Evolutionary conservation across 805 yeast species (phyloP), one percentile per base, ranked within the genome.

Genomic region (Saccharomycopsis schoenii): DNA sequence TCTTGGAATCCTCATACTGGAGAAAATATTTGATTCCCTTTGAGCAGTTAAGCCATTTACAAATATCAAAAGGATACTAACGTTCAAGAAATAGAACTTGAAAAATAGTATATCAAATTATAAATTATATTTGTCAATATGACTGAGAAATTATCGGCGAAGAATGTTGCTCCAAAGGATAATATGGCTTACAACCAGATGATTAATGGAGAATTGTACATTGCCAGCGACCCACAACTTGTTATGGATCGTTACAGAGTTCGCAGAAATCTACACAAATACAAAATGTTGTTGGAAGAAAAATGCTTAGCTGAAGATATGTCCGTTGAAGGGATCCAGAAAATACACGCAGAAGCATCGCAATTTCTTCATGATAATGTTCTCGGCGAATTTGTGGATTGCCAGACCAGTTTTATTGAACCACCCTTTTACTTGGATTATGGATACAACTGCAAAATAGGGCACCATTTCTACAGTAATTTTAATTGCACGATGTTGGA

Each of bases 361-460:
- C 43, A 54, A 15, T 54, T 54, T 54, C 43, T 54, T 21, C 57
- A 39, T n/a, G 42, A 47, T 21, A 47, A 47, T 25, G 52, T 47
- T 5, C 21, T 47, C n/a, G 8, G 52, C 1, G 52, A 47, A 47
- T 47, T 47, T 21, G 52, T 14, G 14, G 52, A 47, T 25, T 47
- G 52, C 52, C 52, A 47, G 1, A 47, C 52, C n/a, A 47, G 52
- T 47, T 75, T 70, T 62, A 68, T 84, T 42, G 89, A 85, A 70
- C 78, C 84, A 1, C 89, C 89, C 5, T 78, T 82, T 66, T 73
- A 64, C 63, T 81, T 84, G 51, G 92, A 87, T 69, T 86, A 85
- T 67, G 93, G 92, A 0, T 80, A 75, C 69, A 87, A 86, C 70
- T 73, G 80, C 42, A 70, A 68, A 15, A 65, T 85, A 17, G 92